phyloP scores from a whole-genome alignment of 306 rosid genomes.

The Aeschynomene evenia region DNA sequence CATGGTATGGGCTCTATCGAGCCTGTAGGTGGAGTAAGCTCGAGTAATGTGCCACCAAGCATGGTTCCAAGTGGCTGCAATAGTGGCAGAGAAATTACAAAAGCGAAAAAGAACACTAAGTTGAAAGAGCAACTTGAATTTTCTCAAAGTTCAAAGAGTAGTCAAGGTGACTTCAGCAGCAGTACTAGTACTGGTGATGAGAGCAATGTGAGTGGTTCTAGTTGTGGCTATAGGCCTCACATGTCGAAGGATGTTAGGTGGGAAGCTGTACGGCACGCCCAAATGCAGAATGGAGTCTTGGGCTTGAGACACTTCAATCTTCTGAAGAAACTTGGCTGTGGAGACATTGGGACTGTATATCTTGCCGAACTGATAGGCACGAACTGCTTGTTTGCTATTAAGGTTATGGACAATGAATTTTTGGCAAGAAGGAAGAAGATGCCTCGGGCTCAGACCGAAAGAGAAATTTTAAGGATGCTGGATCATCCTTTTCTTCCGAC shows the following conservation, averaged over 20 bases:
- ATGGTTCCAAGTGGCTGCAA: slow-evolving; percentile 38
- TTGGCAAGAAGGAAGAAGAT: slow-evolving; percentile 95
- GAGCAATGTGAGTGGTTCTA: slow-evolving; percentile 82
- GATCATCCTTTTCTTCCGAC: slow-evolving; percentile 99
- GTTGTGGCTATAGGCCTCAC: slow-evolving; percentile 94
- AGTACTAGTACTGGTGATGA: slow-evolving; percentile 95
- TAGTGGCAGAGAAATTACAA: slow-evolving; percentile 42
- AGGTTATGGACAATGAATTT: slow-evolving; percentile 98
- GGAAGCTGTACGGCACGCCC: slow-evolving; percentile 79
- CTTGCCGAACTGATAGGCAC: slow-evolving; percentile 82
- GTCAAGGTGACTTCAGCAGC: slow-evolving; percentile 93
- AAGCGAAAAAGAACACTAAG: slow-evolving; percentile 49
- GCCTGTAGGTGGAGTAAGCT: slow-evolving; percentile 43
- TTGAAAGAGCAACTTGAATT: slow-evolving; percentile 79
- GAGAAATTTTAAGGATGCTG: slow-evolving; percentile 92
- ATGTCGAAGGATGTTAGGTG: slow-evolving; percentile 97
- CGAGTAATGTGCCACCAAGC: slow-evolving; percentile 35
- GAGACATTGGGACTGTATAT: slow-evolving; percentile 98
- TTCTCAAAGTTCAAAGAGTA: slow-evolving; percentile 95
- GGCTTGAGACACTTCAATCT: slow-evolving; percentile 88
- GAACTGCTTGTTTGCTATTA: slow-evolving; percentile 85
- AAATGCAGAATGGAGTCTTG: slow-evolving; percentile 67
- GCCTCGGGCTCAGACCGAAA: slow-evolving; percentile 97
- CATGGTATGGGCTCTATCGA: slow-evolving; percentile 40
- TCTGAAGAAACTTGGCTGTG: slow-evolving; percentile 96